Base-by-base conservation (phyloP, 768 basidiomycete genomes). In the Lactifluus rugatus region DNA sequence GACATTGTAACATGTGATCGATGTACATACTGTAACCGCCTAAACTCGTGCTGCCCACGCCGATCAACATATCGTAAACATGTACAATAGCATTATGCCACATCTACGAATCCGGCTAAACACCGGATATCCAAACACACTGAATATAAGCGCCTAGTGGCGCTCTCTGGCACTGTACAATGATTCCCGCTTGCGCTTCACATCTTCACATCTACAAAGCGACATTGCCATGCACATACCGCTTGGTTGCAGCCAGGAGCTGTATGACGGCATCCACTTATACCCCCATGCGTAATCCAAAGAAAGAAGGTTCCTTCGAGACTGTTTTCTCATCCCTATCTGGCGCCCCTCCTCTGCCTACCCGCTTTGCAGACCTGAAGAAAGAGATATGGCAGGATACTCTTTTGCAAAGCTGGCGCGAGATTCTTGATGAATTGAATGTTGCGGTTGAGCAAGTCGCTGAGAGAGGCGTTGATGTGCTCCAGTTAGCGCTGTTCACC, bases 361-460 rank as follows among this genome's bases (percentile, higher is more conserved):
- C 71, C 8, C 76, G 85, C 0, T 89, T 87, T 59, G 63, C 75
- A 0, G 75, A 77, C 6, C 68, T 90, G 25, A 90, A 91, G 72
- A 76, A 75, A 58, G 67, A 70, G 26, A 58, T 88, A 0, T 79
- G 78, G 70, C 69, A 61, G 9, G 78, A 81, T 10, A 63, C 58
- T 2, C 67, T 87, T 10, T 60, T 71, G 7, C 68, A 77, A 60
- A 75, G 76, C 46, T 87, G 85, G 84, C 72, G 71, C 44, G 73
- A 79, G 34, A 76, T 88, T 0, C 65, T 86, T 7, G 60, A 61
- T 0, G 81, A 78, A 48, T 72, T 87, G 10, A 73, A 78, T 58
- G 60, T 52, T 5, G 75, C 72, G 2, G 74, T 78, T 0, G 72
- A 75, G 36, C 76, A 81, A 61, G 78, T 89, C 52, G 71, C 72